phyloP scores from a whole-genome alignment of 768 basidiomycete species.

The Serendipita sp. region DNA sequence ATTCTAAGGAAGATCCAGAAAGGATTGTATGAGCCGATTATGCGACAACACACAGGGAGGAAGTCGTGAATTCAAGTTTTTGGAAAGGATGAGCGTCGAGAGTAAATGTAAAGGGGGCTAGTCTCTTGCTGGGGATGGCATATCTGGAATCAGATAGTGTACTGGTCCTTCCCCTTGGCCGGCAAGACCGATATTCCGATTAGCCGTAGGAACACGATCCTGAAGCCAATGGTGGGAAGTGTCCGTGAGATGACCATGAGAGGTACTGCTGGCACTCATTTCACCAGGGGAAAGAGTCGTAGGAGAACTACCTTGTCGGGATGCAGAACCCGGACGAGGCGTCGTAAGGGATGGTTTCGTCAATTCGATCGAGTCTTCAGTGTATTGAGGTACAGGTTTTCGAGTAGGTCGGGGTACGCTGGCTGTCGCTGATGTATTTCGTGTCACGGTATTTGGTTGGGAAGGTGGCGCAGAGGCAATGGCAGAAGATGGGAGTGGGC shows the following conservation, averaged over 20 bases:
- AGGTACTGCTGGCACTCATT: not conserved
- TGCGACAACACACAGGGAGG: not conserved
- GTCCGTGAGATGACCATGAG: not conserved
- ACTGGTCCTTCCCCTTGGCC: slow-evolving; percentile 25
- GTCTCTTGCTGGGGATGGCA: slow-evolving; percentile 23
- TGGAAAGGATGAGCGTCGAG: not conserved
- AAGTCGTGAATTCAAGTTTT: not conserved
- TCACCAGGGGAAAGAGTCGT: not conserved
- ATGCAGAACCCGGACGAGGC: not conserved
- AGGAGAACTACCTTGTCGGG: not conserved
- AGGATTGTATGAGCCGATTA: not conserved
- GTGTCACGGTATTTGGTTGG: not conserved
- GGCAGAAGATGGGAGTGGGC: not conserved
- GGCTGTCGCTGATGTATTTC: not conserved
- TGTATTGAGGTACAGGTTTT: not conserved
- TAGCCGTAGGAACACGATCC: not conserved
- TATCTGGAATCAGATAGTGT: slow-evolving; percentile 46
- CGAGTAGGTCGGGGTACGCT: not conserved
- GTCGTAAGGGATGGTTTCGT: not conserved
- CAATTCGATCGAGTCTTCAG: not conserved
- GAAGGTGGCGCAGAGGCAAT: not conserved
- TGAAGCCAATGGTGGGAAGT: not conserved
- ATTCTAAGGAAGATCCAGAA: not conserved
- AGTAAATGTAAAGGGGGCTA: not conserved
- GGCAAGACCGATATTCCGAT: not conserved